Percentiles rank a stretch among this genome's conserved stretches.
Conservation (phyloP, 345 rosid genomes). For the Isatis tinctoria region DNA sequence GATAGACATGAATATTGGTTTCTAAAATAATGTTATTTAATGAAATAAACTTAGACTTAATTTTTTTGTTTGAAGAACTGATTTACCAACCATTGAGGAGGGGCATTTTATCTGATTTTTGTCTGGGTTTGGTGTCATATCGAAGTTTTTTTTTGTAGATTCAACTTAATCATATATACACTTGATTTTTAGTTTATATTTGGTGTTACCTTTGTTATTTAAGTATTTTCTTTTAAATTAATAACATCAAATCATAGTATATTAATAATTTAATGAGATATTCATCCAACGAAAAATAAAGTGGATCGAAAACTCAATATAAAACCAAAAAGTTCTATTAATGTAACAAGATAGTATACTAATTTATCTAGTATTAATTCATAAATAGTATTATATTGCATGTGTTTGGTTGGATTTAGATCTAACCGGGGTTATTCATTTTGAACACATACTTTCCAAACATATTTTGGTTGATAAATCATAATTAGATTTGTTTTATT, state of each 20-base stretch:
- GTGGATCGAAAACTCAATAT: no score
- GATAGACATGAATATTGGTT: background rate
- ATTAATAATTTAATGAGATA: no score
- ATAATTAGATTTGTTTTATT: background rate
- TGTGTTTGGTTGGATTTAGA: background rate
- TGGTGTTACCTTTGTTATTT: background rate
- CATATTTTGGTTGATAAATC: background rate
- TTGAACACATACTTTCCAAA: no score
- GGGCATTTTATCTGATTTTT: background rate
- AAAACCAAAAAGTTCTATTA: no score
- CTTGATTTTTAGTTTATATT: background rate
- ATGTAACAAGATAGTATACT: no score
- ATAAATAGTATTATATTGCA: background rate
- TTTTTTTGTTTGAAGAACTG: background rate
- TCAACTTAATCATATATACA: background rate
- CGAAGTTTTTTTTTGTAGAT: background rate
- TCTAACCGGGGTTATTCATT: background rate
- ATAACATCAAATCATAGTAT: no score
- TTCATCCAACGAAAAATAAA: no score
- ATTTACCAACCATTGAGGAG: background rate
- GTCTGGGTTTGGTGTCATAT: background rate
- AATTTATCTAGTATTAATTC: no score
- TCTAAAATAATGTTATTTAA: background rate
- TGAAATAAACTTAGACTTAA: background rate
- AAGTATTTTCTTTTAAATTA: no score